Evolutionary conservation across 805 yeast genomes (phyloP), one percentile per base, ranked within the genome.

Genomic region (Saccharomycopsis olivae): DNA sequence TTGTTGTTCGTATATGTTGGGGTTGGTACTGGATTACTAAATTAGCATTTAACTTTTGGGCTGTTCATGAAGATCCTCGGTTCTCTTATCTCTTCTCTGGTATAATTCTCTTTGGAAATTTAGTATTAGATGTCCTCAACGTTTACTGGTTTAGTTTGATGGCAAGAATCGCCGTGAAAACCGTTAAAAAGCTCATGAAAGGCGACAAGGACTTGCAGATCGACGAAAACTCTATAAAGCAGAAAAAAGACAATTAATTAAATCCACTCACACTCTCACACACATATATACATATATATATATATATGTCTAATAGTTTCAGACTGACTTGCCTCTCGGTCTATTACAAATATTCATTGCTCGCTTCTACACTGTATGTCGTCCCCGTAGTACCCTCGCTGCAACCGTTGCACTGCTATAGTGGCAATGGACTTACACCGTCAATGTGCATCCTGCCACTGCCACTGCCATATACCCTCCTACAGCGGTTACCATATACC

Each of bases 121-220:
- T 73, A 10, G 61, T 74, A 13, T 71, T 87, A 47, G 74, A 82
- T 53, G 46, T 60, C 5, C 66, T 87, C 54, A 87, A 87, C 56
- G 56, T 80, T 16, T 67, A 66, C 50, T 87, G 96, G 96, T 85
- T 87, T 59, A 57, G 67, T 44, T 79, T 79, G 52, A 87, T 87
- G 96, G 56, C 84, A 11, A 48, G 51, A 27, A 68, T 82, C 37
- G 89, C 89, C 5, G 54, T 53, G 34, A 68, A 70, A 53, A 66
- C 71, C 54, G 18, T 58, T 19, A 32, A 49, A 10, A 55, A 53
- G 24, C 46, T 56, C 52, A 35, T 49, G 46, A 40, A 49, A 16
- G 59, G 59, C 14, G 35, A 45, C 20, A 29, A 32, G 10, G 33
- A 27, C 18, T 31, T 45, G 16, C 34, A 38, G 4, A 39, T 45